Evolutionary conservation across 2,329 filamentous ascomycete species (phyloP).

Genomic region (Botrytis cinerea): DNA sequence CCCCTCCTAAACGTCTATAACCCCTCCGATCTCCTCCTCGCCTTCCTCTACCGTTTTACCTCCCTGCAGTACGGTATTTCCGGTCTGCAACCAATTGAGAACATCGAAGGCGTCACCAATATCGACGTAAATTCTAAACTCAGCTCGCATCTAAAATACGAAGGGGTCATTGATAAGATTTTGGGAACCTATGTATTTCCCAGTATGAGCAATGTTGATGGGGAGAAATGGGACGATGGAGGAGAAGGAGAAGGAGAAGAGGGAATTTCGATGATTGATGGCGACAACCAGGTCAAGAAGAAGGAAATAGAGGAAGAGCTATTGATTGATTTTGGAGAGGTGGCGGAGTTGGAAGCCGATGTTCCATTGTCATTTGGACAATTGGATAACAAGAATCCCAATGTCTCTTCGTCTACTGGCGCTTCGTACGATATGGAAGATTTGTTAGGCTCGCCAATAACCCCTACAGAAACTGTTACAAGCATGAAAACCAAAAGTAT

Average conservation of each 20-base stretch:
- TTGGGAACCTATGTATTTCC: constrained; percentile 50
- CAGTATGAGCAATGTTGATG: constrained; percentile 68
- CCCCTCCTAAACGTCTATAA: constrained; percentile 91
- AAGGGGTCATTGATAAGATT: constrained; percentile 64
- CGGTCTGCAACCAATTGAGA: constrained; percentile 73
- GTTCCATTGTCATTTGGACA: background rate
- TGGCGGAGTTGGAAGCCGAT: background rate
- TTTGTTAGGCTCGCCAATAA: background rate
- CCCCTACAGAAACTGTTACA: background rate
- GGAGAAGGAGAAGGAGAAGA: constrained; percentile 34
- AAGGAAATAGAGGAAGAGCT: background rate
- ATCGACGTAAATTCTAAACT: constrained; percentile 61
- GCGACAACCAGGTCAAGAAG: constrained; percentile 8
- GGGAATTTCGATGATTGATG: constrained; percentile 40
- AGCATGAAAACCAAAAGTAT: background rate
- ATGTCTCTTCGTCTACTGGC: background rate
- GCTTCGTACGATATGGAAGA: background rate
- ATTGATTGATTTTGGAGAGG: background rate
- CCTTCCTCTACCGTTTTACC: constrained; percentile 81
- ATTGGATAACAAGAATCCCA: background rate
- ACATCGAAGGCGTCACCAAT: constrained; percentile 61
- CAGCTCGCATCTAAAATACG: constrained; percentile 69
- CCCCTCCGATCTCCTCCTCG: constrained; percentile 82
- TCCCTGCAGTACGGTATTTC: constrained; percentile 82
- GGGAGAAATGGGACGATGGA: constrained; percentile 45